These are phyloP conservation scores for Toxoplasma gondii DNA, from an alignment of 169 alveolate species.

Conservation along the genomic window DNA sequence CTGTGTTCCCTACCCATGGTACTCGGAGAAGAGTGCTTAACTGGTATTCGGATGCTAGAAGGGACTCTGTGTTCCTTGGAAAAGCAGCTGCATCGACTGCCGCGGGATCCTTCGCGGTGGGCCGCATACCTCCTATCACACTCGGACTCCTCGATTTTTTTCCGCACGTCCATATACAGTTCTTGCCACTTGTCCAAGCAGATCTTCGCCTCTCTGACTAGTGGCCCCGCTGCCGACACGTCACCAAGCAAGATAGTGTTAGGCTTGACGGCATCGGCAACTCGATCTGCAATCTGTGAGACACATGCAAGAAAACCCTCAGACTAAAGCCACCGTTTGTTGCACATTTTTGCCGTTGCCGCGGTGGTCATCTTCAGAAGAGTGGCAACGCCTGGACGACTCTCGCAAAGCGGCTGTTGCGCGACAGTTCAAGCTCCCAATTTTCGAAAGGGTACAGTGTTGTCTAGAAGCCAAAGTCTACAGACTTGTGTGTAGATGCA, in stretches of 20 bases:
- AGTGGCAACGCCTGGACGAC: too few relatives aligned
- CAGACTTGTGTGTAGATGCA: too few relatives aligned
- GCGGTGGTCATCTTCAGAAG: too few relatives aligned
- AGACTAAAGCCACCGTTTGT: neutral
- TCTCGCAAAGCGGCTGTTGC: too few relatives aligned
- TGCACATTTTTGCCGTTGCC: neutral
- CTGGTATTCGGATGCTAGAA: too few relatives aligned
- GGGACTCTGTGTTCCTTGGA: too few relatives aligned
- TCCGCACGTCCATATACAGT: constrained; percentile 66
- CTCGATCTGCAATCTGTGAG: constrained; percentile 34
- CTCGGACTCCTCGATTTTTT: constrained; percentile 72
- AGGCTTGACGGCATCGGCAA: constrained; percentile 59
- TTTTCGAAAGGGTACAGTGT: too few relatives aligned
- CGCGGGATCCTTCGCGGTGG: too few relatives aligned
- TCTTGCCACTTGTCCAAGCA: constrained; percentile 64
- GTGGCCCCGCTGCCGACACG: constrained; percentile 60
- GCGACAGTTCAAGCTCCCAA: too few relatives aligned
- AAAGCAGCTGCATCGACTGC: too few relatives aligned
- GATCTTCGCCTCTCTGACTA: constrained; percentile 55
- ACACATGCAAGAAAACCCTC: neutral
- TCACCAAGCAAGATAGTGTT: constrained; percentile 60
- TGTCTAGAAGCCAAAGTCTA: too few relatives aligned
- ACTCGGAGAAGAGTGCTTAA: too few relatives aligned
- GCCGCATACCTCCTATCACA: constrained; percentile 48
- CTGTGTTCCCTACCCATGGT: neutral